A percentile compares a stretch with the other conserved stretches of the same genome.
Evolutionary conservation across 2,329 filamentous ascomycete genomes (phyloP).

Genomic region (Zymoseptoria brevis): DNA sequence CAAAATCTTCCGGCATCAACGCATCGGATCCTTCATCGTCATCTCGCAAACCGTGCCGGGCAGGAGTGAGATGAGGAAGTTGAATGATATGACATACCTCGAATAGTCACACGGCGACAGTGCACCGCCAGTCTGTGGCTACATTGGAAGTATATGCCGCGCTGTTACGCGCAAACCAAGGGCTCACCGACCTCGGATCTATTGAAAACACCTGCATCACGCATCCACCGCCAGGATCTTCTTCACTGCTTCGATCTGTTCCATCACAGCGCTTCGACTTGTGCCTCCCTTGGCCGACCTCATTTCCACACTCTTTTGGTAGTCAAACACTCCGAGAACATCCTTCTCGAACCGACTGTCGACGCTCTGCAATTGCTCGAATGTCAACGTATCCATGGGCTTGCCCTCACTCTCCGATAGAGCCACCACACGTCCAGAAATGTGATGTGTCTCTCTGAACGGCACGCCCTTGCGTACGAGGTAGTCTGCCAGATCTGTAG

Average conservation of each 20-base stretch:
- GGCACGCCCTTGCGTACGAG: slow-evolving; percentile 60
- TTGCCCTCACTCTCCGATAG: slow-evolving; percentile 58
- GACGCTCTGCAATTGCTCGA: slow-evolving; percentile 59
- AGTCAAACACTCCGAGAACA: slow-evolving; percentile 65
- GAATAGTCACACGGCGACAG: background rate
- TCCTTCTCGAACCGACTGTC: slow-evolving; percentile 65
- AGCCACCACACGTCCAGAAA: slow-evolving; percentile 65
- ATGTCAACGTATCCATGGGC: slow-evolving; percentile 61
- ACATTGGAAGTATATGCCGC: background rate
- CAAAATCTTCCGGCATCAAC: background rate
- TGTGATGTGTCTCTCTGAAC: slow-evolving; percentile 74
- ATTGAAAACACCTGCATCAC: background rate
- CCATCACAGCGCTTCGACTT: slow-evolving; percentile 57
- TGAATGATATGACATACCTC: no score
- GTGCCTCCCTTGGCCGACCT: slow-evolving; percentile 70
- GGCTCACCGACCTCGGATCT: background rate
- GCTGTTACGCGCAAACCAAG: background rate
- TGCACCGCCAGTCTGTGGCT: background rate
- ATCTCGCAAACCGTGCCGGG: background rate
- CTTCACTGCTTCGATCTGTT: slow-evolving; percentile 53
- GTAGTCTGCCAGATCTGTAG: slow-evolving; percentile 60
- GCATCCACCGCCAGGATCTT: slow-evolving; percentile 25
- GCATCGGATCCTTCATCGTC: background rate
- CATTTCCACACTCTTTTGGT: slow-evolving; percentile 75
- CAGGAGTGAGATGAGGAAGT: background rate